Evolutionary conservation across 1,284 basidiomycete species (phyloP), one percentile per base, ranked within the genome.

Genomic region (Tetrapyrgos nigripes): DNA sequence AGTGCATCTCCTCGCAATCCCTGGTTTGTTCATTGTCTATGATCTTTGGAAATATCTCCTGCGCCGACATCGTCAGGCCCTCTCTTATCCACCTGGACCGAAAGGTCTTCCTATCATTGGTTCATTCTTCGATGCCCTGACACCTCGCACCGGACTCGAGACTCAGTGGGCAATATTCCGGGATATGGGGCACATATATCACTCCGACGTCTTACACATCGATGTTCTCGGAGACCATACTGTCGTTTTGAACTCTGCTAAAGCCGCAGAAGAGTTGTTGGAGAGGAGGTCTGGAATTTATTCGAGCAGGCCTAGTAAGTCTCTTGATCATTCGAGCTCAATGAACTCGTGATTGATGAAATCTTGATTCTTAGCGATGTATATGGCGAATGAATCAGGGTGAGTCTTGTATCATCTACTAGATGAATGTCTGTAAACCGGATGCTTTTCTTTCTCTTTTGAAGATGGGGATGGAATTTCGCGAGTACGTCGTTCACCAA

Each of bases 351-450:
- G 17, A 9, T 17, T 17, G 17, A 17, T 9, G 24, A 33, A n/a
- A 23, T 28, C 1, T 27, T 13, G 27, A 10, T 14, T 50, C 6
- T 3, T 37, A 48, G 59, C 40, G 14, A 57, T 60, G 60, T 55
- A 47, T 40, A 69, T 72, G 68, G 64, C 66, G 31, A 69, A 66
- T 43, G 68, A 72, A 44, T 62, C 71, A n/a, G n/a, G 17, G 70
- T 73, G 64, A 63, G 61, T 9, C 31, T 29, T 51, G 19, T 40
- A 17, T 40, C 37, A 40, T 4, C n/a, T n/a, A n/a, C 5, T n/a
- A 35, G n/a, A n/a, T n/a, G n/a, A n/a, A n/a, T n/a, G n/a, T n/a
- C n/a, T n/a, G n/a, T n/a, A n/a, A n/a, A n/a, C n/a, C n/a, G n/a
- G n/a, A n/a, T n/a, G n/a, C n/a, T n/a, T n/a, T n/a, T n/a, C n/a